These are phyloP conservation scores for Neocucurbitaria cava DNA, from an alignment of 2,329 filamentous ascomycete species.

Conservation along the genomic window DNA sequence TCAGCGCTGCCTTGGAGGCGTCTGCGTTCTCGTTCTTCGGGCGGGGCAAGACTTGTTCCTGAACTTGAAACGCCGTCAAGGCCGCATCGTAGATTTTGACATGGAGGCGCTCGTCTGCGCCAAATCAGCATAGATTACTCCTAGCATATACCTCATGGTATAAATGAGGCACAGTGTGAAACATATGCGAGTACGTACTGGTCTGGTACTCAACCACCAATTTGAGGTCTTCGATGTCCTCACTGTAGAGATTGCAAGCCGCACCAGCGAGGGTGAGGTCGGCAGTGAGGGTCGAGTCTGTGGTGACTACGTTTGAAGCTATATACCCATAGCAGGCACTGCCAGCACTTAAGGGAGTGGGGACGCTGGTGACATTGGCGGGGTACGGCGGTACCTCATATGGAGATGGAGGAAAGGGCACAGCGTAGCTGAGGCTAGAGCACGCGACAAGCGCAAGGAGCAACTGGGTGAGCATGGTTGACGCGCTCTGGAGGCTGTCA, in stretches of 20 bases:
- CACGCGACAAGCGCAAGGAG: slow-evolving; percentile 24
- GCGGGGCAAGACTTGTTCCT: slow-evolving; percentile 70
- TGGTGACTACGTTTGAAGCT: slow-evolving; percentile 65
- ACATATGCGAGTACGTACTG: slow-evolving; percentile 48
- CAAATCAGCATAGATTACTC: slow-evolving; percentile 13
- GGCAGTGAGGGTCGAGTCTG: slow-evolving; percentile 67
- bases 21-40: slow-evolving; percentile 53
- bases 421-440: slow-evolving; percentile 21
- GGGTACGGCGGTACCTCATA: not conserved
- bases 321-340: slow-evolving; percentile 72
- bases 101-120: slow-evolving; percentile 70
- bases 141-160: not conserved
- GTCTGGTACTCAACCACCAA: slow-evolving; percentile 68
- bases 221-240: slow-evolving; percentile 63
- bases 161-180: not conserved
- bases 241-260: slow-evolving; percentile 67
- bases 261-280: slow-evolving; percentile 72
- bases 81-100: slow-evolving; percentile 75
- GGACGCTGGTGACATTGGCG: slow-evolving; percentile 7
- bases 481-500: slow-evolving; percentile 2
- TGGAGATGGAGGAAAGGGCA: slow-evolving; percentile 17
- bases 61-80: slow-evolving; percentile 77
- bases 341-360: slow-evolving; percentile 38
- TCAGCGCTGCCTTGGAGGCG: slow-evolving; percentile 54
- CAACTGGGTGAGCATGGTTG: slow-evolving; percentile 26